Base-by-base conservation (phyloP, 129 eudicot species). In the Escallonia herrerae region DNA sequence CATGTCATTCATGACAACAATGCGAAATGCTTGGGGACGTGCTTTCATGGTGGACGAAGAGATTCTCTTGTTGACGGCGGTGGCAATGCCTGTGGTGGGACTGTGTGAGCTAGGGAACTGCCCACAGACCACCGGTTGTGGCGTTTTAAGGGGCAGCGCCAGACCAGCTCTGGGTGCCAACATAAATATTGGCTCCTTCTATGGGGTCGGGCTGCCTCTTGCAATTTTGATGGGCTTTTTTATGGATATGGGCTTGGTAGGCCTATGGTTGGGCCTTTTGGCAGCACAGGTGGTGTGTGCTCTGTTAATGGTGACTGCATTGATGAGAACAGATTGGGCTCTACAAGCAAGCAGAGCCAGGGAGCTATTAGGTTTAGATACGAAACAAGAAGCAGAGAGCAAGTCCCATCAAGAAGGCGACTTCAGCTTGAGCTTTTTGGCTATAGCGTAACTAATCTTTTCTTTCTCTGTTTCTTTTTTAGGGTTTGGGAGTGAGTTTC, bases 101-200 rank as follows among this genome's bases (percentile, higher is more conserved):
- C 67, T 88, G 3, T 88, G 96, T 45, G 96, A 88, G 81, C 79
- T 89, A 11, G 96, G 96, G 14, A 89, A 89, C 82, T 80, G 85
- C 82, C 96, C 93, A 9, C 96, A 85, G 38, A 89, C 96, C 6
- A 71, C 87, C 13, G 80, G 76, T 51, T 89, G 93, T 54, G 96
- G 96, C 52, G 94, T 78, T 40, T 15, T 85, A 71, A 75, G 90
- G 70, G 96, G 96, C 13, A 82, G 83, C 42, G 93, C 94, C 1
- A 78, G 96, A 74, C 91, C 90, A 8, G 53, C 69, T 2, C 40
- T 78, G 40, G 94, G 83, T 8, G 93, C 80, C 38, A 66, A 74
- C 15, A 85, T 89, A 5, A 85, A 89, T 62, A 12, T 89, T 48
- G 90, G 79, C 0, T 78, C 93, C 0, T 89, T 89, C 49, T 89